Evolutionary conservation across 805 yeast genomes (phyloP), one percentile per base, ranked within the genome.

Genomic region (Starmerella vaccinii): DNA sequence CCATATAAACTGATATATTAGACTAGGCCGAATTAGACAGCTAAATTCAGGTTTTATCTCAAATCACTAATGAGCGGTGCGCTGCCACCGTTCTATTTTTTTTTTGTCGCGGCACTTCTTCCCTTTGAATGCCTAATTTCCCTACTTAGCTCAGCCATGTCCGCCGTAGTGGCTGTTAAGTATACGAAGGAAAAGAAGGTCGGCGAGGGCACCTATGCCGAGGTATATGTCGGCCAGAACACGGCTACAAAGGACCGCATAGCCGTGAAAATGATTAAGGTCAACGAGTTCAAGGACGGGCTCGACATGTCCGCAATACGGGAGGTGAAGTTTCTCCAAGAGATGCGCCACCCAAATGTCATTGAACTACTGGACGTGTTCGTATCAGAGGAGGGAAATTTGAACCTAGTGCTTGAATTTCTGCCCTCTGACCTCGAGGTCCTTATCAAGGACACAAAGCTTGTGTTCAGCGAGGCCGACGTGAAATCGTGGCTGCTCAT

Each of bases 201-300:
- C 26, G 99, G 99, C 63, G 99, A 92, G 69, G 99, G 99, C 68
- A 92, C 99, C 0, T 92, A 90, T 70, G 99, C 99, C 43, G 95
- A 89, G 50, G 99, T 92, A 5, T 65, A 64, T 49, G 72, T 89
- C 15, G 97, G 97, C 1, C 78, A 74, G 37, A 83, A 83, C 62
- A 58, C 71, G 12, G 71, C 68, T 45, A 74, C 78, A 26, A 68
- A 65, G 5, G 67, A 89, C 49, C 72, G 74, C 47, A 82, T 92
- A 30, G 99, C 99, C 57, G 82, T 94, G 53, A 92, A 92, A 63
- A 96, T 88, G 71, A 92, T 92, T 73, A 92, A 92, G 62, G 83
- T 95, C 0, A 94, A 95, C 1, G 81, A 84, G 53, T 89, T 89
- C 71, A 87, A 88, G 65, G 97, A 92, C 68, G 99, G 99, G 0